phyloP scores from a whole-genome alignment of 257 asterid genomes.

The Solanum chiquidenum region DNA sequence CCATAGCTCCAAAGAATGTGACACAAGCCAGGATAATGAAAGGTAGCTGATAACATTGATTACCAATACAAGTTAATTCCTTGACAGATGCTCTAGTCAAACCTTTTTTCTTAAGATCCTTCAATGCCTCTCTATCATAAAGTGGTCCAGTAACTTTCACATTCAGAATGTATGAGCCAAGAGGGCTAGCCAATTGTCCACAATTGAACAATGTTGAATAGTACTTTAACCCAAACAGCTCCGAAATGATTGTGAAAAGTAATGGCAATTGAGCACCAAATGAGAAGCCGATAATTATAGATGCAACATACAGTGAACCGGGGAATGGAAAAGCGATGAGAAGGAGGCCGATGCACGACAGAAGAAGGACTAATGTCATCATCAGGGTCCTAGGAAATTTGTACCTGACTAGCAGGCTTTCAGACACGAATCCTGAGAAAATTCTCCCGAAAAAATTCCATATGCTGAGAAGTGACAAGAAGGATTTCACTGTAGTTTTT shows the following conservation, averaged over 20 bases:
- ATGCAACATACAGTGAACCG: conserved; percentile 15
- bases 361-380: conserved; percentile 19
- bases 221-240: conserved; percentile 26
- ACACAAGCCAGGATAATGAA: neutral
- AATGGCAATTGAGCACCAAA: conserved; percentile 18
- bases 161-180: conserved; percentile 17
- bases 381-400: conserved; percentile 20
- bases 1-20: conserved; percentile 1
- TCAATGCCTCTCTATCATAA: conserved; percentile 2
- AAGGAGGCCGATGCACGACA: conserved; percentile 14
- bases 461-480: conserved; percentile 30
- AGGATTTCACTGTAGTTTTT: conserved; percentile 13
- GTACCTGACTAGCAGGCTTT: conserved; percentile 6
- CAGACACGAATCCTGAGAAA: conserved; percentile 23
- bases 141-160: neutral
- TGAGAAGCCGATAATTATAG: conserved; percentile 21
- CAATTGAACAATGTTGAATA: conserved; percentile 27
- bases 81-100: neutral
- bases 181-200: conserved; percentile 25
- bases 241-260: conserved; percentile 21
- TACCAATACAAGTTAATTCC: neutral
- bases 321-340: conserved; percentile 17
- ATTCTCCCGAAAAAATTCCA: conserved; percentile 29
- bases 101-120: neutral
- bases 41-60: neutral